These are phyloP conservation scores for Candida anglica DNA, from an alignment of 805 yeast genomes.

Conservation along the genomic window DNA sequence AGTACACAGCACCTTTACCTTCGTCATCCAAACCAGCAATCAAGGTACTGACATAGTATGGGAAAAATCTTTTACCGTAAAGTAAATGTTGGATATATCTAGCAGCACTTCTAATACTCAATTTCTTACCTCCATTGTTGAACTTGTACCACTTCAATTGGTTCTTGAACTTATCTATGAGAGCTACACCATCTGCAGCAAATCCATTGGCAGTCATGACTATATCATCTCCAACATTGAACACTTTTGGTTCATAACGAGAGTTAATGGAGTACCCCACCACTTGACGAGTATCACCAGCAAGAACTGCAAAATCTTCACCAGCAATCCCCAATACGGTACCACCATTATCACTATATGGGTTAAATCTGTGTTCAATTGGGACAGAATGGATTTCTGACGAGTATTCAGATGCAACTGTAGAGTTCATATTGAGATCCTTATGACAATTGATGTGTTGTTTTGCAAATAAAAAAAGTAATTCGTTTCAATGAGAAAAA, in stretches of 20 bases:
- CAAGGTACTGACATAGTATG: conserved; percentile 92
- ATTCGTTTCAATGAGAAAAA: too few relatives aligned
- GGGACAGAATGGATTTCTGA: conserved; percentile 53
- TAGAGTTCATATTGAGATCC: conserved; percentile 22
- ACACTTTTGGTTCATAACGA: conserved; percentile 86
- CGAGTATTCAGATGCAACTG: conserved; percentile 66
- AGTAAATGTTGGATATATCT: conserved; percentile 85
- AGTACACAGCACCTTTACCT: conserved; percentile 92
- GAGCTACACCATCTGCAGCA: conserved; percentile 89
- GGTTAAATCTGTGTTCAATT: conserved; percentile 89
- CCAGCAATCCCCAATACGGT: conserved; percentile 98
- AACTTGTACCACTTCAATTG: conserved; percentile 90
- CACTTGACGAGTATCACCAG: conserved; percentile 98
- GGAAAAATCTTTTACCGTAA: conserved; percentile 93
- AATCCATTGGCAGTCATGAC: conserved; percentile 93
- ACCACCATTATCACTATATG: conserved; percentile 95
- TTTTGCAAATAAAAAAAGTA: too few relatives aligned
- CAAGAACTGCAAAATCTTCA: conserved; percentile 91
- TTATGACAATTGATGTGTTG: too few relatives aligned
- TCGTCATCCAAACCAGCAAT: conserved; percentile 89
- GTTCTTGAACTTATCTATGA: conserved; percentile 68
- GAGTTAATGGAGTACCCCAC: conserved; percentile 92
- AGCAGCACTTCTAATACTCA: conserved; percentile 74
- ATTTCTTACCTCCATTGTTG: conserved; percentile 66
- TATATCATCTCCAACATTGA: conserved; percentile 82